Evolutionary conservation across 352 stramenopile species (phyloP).

Genomic region (Globisporangium nagaii): DNA sequence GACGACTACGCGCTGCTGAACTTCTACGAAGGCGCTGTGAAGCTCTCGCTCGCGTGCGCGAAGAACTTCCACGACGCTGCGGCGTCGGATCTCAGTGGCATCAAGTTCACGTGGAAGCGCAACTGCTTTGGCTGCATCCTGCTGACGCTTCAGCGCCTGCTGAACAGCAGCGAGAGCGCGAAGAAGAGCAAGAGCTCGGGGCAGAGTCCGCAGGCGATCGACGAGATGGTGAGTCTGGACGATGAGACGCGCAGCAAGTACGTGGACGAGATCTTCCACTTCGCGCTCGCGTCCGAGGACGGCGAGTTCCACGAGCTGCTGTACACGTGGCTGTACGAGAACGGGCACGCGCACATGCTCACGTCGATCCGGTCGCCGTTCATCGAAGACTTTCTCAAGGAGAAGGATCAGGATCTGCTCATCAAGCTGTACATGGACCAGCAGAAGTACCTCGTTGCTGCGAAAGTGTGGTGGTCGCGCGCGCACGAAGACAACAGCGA

Average conservation of each 20-base stretch:
- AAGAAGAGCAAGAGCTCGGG: conserved; percentile 17
- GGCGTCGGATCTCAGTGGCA: conserved; percentile 52
- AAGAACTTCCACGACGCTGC: conserved; percentile 75
- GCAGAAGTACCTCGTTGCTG: conserved; percentile 76
- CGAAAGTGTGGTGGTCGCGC: conserved; percentile 79
- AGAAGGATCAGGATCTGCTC: conserved; percentile 79
- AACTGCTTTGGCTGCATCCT: conserved; percentile 76
- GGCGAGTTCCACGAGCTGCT: conserved; percentile 70
- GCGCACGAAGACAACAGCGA: conserved; percentile 53
- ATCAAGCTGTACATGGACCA: conserved; percentile 86
- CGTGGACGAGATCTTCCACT: conserved; percentile 75
- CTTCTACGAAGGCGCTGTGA: conserved; percentile 85
- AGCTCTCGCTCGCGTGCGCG: conserved; percentile 70
- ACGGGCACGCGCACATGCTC: conserved; percentile 49
- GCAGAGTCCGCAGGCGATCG: conserved; percentile 58
- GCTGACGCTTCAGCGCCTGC: conserved; percentile 52
- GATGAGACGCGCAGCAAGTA: conserved; percentile 59
- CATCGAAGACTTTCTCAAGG: conserved; percentile 82
- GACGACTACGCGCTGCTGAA: conserved; percentile 74
- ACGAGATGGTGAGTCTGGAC: conserved; percentile 72
- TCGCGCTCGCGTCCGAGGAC: conserved; percentile 64
- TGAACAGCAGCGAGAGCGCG: conserved; percentile 22
- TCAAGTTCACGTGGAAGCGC: conserved; percentile 65
- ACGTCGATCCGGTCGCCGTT: conserved; percentile 63
- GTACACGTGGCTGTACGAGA: conserved; percentile 81